These are phyloP conservation scores for Bothriochloa decipiens DNA, from an alignment of 176 grass and related monocot genomes.

Conservation along the genomic window DNA sequence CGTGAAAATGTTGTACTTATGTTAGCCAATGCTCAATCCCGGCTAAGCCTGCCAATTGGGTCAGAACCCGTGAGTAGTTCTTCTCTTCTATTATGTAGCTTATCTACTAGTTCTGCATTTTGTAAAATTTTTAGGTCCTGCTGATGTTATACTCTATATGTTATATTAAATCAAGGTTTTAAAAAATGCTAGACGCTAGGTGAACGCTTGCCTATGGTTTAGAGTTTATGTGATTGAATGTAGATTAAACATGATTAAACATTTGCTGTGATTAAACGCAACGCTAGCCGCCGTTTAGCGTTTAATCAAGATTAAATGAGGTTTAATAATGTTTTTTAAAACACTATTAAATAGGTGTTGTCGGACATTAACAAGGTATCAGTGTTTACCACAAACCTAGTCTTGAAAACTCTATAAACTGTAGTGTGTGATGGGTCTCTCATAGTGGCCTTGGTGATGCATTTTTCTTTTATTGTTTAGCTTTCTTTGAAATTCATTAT, in stretches of 20 bases:
- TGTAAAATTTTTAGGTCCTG: neutral
- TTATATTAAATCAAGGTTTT: neutral
- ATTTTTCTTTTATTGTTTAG: constrained; percentile 34
- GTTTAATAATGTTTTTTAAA: too few relatives aligned
- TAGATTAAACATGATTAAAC: too few relatives aligned
- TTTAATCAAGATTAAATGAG: too few relatives aligned
- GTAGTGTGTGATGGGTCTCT: neutral
- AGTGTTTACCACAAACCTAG: neutral
- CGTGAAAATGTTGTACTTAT: constrained; percentile 89
- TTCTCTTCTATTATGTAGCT: neutral
- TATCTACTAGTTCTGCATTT: constrained; percentile 12
- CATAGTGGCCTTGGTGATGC: neutral
- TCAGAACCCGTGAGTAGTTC: constrained; percentile 69
- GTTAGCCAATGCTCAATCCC: constrained; percentile 88
- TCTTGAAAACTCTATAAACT: neutral
- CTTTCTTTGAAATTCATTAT: constrained; percentile 39
- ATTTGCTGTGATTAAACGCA: too few relatives aligned
- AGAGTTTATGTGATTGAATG: too few relatives aligned
- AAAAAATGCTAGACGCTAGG: too few relatives aligned
- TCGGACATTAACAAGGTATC: constrained; percentile 11
- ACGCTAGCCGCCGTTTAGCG: too few relatives aligned
- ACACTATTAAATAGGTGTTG: neutral
- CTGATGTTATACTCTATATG: constrained; percentile 16
- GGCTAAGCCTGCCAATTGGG: constrained; percentile 45
- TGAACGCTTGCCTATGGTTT: too few relatives aligned